A percentile compares a stretch with the other conserved stretches of the same genome.
These are phyloP conservation scores for Aspergillus egyptiacus DNA, from an alignment of 495 filamentous ascomycete species.

Conservation along the genomic window DNA sequence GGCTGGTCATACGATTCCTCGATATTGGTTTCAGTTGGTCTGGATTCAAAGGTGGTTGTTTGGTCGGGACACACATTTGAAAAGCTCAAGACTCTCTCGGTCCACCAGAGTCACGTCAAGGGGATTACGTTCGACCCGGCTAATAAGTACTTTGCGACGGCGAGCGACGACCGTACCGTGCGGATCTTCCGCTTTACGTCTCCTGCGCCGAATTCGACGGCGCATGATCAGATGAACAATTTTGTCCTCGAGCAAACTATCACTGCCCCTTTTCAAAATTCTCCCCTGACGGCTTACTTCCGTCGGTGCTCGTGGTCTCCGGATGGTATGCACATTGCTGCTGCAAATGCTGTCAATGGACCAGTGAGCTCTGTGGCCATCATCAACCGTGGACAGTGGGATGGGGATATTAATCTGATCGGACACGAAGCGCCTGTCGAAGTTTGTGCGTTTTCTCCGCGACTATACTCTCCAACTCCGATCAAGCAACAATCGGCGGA, in stretches of 20 bases:
- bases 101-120: constrained; percentile 96
- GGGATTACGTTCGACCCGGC: constrained; percentile 97
- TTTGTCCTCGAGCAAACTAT: constrained; percentile 89
- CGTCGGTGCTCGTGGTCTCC: constrained; percentile 94
- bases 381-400: constrained; percentile 86
- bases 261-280: constrained; percentile 72
- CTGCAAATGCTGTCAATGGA: constrained; percentile 93
- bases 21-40: constrained; percentile 88
- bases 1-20: constrained; percentile 97
- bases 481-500: constrained; percentile 38
- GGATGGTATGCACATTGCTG: constrained; percentile 94
- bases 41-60: constrained; percentile 96
- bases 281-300: constrained; percentile 94
- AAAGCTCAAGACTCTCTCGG: constrained; percentile 84
- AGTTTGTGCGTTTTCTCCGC: constrained; percentile 93
- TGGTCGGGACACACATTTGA: constrained; percentile 98
- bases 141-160: constrained; percentile 98
- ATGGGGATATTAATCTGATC: constrained; percentile 94
- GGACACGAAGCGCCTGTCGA: constrained; percentile 96
- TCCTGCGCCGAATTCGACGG: constrained; percentile 83
- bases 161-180: constrained; percentile 93
- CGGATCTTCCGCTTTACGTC: constrained; percentile 94
- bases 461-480: constrained; percentile 76
- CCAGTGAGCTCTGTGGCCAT: constrained; percentile 96
- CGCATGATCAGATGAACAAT: constrained; percentile 91